Percentiles rank a stretch among this genome's conserved stretches.
These are phyloP conservation scores for Podaxis sp. DNA, from an alignment of 768 basidiomycete species.

Conservation along the genomic window DNA sequence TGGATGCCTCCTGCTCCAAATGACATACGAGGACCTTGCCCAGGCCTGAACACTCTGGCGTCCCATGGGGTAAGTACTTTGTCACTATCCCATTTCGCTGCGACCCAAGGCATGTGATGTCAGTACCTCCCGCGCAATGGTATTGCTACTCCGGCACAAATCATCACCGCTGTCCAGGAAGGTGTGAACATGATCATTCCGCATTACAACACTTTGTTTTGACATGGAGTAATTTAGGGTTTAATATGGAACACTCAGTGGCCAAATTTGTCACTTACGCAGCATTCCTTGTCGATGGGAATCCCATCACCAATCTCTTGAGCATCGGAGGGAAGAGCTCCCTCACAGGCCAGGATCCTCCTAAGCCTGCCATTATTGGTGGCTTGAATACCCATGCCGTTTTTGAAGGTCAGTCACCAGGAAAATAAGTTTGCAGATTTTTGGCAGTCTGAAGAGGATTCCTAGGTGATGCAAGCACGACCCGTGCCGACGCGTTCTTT, in stretches of 20 bases:
- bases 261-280: constrained; percentile 21
- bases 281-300: constrained; percentile 20
- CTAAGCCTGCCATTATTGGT: constrained; percentile 19
- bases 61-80: constrained; percentile 19
- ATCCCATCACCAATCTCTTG: constrained; percentile 17
- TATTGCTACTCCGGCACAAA: constrained; percentile 17
- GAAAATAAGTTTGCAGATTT: not conserved
- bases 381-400: constrained; percentile 20
- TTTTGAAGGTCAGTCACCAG: constrained; percentile 17
- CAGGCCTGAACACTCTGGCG: constrained; percentile 23
- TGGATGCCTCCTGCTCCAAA: constrained; percentile 13
- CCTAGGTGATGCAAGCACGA: constrained; percentile 18
- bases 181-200: not conserved
- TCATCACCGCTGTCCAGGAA: constrained; percentile 15
- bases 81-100: not conserved
- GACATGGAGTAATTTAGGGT: constrained; percentile 7
- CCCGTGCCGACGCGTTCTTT: constrained; percentile 20
- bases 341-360: constrained; percentile 17
- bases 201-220: not conserved
- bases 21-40: constrained; percentile 22
- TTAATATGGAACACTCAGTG: constrained; percentile 19
- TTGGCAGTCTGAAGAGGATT: not conserved
- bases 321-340: constrained; percentile 20
- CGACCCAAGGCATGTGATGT: not conserved
- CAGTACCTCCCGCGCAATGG: constrained; percentile 18